Base-by-base conservation (phyloP, 1,139 yeast genomes). In the Casaregolazyma suthepensis region DNA sequence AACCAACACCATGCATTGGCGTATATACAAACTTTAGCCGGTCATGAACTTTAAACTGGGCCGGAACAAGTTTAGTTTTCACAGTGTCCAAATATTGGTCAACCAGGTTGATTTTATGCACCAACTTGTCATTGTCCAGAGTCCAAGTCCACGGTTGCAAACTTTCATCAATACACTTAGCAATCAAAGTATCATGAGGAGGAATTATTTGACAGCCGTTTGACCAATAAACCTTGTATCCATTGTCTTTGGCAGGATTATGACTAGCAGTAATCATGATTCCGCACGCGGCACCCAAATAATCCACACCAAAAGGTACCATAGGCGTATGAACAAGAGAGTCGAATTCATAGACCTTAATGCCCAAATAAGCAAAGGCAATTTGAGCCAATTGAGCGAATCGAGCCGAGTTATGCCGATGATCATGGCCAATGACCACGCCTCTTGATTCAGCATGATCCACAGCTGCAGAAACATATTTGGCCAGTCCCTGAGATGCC, bases 181-280 rank as follows among this genome's bases (percentile, higher is more conserved):
- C 91, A 60, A 93, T 93, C 0, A 78, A 83, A 4, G 65, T 63
- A 64, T 93, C 98, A 64, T 85, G 88, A 0, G 98, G 98, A 0
- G 97, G 94, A 50, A 91, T 89, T 58, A 93, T 93, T 68, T 93
- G 98, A 68, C 98, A 91, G 5, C 97, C 98, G 65, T 93, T 93
- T 15, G 78, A 75, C 80, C 94, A 89, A 72, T 93, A 91, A 0
- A 93, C 98, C 66, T 93, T 93, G 71, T 89, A 93, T 0, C 99
- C 99, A 65, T 93, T 93, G 66, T 91, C 98, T 59, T 77, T 75
- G 13, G 93, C 94, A 0, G 98, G 98, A 65, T 93, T 93, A 69
- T 93, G 99, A 52, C 96, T 87, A 0, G 99, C 98, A 0, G 99
- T 93, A 48, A 93, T 82, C 98, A 93, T 93, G 1, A 93, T 87